A percentile compares a stretch with the other conserved stretches of the same genome.
These are phyloP conservation scores for Vitis hybrid DNA, from an alignment of 177 flowering plant genomes.

Conservation along the genomic window DNA sequence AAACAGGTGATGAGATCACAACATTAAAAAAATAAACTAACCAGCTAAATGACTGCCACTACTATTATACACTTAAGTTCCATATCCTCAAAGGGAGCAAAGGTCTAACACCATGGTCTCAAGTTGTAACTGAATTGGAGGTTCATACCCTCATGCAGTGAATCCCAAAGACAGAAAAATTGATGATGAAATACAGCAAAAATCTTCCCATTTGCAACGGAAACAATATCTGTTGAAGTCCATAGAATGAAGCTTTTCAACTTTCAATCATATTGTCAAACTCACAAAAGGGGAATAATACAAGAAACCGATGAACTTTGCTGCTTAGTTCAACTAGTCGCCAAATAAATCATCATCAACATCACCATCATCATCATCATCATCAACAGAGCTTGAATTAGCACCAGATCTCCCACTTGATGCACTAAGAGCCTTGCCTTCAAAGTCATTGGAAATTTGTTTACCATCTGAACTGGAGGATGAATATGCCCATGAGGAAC, in stretches of 20 bases:
- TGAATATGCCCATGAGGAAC: constrained; percentile 86
- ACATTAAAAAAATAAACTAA: no score
- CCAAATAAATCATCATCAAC: constrained; percentile 69
- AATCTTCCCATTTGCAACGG: constrained; percentile 7
- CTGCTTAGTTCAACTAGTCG: constrained; percentile 29
- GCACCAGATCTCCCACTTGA: constrained; percentile 25
- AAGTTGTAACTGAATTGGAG: no score
- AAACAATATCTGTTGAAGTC: not conserved
- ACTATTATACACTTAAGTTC: no score
- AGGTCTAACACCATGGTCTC: no score
- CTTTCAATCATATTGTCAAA: not conserved
- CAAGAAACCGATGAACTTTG: not conserved
- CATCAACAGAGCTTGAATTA: constrained; percentile 18
- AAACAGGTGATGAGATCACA: no score
- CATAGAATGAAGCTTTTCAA: not conserved
- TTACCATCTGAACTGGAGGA: constrained; percentile 32
- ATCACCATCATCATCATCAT: constrained; percentile 41
- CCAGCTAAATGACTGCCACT: no score
- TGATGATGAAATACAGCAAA: constrained; percentile 15
- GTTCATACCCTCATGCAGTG: not conserved
- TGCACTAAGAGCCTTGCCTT: constrained; percentile 22
- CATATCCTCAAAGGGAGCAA: no score
- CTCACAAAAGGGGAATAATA: not conserved
- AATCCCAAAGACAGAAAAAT: not conserved
- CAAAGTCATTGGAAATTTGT: constrained; percentile 27